These are phyloP conservation scores for Rhodotorula sp. DNA, from an alignment of 1,284 basidiomycete species.

Conservation along the genomic window DNA sequence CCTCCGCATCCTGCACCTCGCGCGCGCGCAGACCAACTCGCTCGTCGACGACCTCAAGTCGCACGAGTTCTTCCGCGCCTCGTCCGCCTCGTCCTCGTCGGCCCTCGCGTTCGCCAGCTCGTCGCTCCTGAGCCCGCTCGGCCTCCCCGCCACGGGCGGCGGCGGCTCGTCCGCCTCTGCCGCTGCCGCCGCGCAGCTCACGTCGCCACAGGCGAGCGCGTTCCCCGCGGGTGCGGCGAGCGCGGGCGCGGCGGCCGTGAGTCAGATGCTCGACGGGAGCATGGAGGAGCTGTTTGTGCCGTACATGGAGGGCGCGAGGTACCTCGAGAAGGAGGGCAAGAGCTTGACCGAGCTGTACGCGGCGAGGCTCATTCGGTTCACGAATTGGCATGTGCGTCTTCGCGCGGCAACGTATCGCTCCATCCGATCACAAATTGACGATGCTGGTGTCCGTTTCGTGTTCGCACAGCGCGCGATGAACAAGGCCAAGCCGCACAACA, in stretches of 20 bases:
- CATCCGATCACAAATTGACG: not conserved
- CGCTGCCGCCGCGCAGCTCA: not conserved
- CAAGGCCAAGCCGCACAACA: conserved; percentile 73
- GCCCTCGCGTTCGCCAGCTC: conserved; percentile 2
- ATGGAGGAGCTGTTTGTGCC: conserved; percentile 96
- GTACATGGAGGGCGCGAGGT: conserved; percentile 83
- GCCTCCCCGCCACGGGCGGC: not conserved
- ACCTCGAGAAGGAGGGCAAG: conserved; percentile 88
- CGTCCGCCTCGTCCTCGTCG: conserved; percentile 47
- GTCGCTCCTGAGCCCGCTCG: conserved; percentile 24
- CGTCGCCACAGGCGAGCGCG: not conserved
- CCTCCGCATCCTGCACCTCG: conserved; percentile 84
- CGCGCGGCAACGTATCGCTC: not conserved
- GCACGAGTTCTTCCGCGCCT: conserved; percentile 71
- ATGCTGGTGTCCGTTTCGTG: not conserved
- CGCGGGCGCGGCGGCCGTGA: conserved; percentile 54
- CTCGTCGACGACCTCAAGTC: conserved; percentile 90
- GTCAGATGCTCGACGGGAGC: conserved; percentile 85
- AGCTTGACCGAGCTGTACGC: conserved; percentile 82
- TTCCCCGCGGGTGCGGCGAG: conserved; percentile 13
- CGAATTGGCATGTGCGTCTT: conserved; percentile 78
- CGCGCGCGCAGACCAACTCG: conserved; percentile 73
- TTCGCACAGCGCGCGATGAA: conserved; percentile 54
- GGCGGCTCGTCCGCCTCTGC: not conserved
- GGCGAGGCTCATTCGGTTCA: conserved; percentile 71